A percentile compares a stretch with the other conserved stretches of the same genome.
phyloP scores from a whole-genome alignment of 2,329 filamentous ascomycete species.

The Ceratocystis huliohia region DNA sequence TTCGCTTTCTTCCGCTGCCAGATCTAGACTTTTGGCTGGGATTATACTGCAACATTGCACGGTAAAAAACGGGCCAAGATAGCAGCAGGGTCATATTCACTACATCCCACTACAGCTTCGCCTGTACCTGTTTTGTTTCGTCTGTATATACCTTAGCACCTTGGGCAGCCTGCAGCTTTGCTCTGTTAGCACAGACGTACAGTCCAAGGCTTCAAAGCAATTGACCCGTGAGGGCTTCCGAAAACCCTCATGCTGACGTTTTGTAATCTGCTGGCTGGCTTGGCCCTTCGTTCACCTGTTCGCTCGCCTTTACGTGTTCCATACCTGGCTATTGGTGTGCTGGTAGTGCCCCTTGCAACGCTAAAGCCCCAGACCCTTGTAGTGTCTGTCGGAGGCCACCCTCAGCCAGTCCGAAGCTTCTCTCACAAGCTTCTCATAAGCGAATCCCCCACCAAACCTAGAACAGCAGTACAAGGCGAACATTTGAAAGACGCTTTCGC shows the following conservation, averaged over 20 bases:
- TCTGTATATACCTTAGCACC: neutral
- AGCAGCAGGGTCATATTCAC: conserved; percentile 2
- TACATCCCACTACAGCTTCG: neutral
- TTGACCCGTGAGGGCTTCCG: neutral
- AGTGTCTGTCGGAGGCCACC: neutral
- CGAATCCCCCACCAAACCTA: neutral
- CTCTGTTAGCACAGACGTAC: neutral
- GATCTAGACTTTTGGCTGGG: conserved; percentile 6
- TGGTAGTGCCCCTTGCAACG: neutral
- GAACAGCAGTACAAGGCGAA: neutral
- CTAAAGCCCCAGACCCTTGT: conserved; percentile 7
- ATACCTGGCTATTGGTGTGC: neutral
- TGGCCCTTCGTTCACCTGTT: neutral
- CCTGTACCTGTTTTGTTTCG: conserved; percentile 3
- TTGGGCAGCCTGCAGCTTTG: neutral
- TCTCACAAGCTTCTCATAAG: neutral
- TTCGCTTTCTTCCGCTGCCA: conserved; percentile 14
- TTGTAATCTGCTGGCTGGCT: neutral
- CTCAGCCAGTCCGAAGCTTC: neutral
- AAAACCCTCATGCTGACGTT: neutral
- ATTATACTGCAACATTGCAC: conserved; percentile 9
- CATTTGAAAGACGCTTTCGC: neutral
- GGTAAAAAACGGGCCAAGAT: conserved; percentile 7
- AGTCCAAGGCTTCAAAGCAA: neutral
- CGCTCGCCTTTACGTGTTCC: neutral